phyloP scores from a whole-genome alignment of 75 land plant species.

The Cryptomeria japonica region DNA sequence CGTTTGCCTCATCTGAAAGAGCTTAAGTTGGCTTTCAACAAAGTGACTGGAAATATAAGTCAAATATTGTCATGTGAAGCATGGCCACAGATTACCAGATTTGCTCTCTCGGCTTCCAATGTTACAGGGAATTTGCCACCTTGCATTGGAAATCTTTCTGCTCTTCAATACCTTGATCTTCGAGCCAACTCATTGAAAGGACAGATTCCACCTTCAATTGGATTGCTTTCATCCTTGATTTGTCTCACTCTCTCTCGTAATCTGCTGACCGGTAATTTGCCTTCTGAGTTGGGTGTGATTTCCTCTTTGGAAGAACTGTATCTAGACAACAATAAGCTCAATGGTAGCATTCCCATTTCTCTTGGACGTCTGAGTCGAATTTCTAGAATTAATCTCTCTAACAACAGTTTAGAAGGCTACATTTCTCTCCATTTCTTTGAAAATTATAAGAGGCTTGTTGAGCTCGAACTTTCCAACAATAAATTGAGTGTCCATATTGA shows the following conservation, averaged over 20 bases:
- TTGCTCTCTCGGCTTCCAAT: neutral
- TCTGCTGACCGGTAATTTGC: neutral
- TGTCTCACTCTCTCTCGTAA: neutral
- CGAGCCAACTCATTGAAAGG: neutral
- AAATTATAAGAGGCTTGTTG: no score
- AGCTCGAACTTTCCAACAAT: no score
- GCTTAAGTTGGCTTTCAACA: no score
- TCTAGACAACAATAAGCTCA: neutral
- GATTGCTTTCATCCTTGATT: neutral
- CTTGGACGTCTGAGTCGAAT: no score
- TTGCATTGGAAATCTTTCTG: neutral
- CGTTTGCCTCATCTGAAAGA: no score
- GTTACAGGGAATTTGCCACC: neutral
- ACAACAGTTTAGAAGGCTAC: no score
- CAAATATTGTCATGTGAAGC: no score
- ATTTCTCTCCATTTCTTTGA: no score
- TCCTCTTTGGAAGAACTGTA: neutral
- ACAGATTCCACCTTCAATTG: neutral
- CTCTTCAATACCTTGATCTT: neutral
- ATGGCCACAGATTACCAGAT: neutral
- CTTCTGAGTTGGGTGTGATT: neutral
- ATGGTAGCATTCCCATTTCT: no score
- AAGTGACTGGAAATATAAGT: no score
- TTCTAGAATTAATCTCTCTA: no score
- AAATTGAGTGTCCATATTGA: no score